Evolutionary conservation across 345 rosid species (phyloP), one percentile per base, ranked within the genome.

Genomic region (Hirschfeldia incana): DNA sequence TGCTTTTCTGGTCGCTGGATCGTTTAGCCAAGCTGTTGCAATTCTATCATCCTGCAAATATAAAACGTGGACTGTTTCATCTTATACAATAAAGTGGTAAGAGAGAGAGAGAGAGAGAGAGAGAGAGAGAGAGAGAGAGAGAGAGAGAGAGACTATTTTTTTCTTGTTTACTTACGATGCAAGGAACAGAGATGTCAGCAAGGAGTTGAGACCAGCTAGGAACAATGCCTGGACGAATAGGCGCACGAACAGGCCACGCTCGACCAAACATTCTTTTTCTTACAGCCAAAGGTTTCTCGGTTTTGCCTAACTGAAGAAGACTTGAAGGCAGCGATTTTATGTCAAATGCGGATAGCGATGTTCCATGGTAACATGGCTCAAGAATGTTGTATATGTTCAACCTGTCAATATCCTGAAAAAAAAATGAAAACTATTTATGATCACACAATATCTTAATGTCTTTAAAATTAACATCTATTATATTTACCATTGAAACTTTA

Each of bases 201-300:
- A 88, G 87, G 67, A 94, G 89, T 75, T 94, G 90, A 10, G 97
- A 90, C 98, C 97, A 94, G 67, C 90, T 90, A 72, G 95, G 97
- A 74, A 94, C 97, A 67, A 84, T 70, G 57, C 97, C 97, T 15
- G 87, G 91, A 82, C 84, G 89, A 16, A 94, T 97, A 60, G 91
- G 89, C 70, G 93, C 95, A 80, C 94, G 78, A 51, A 91, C 63
- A 11, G 98, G 98, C 98, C 97, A 94, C 4, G 98, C 94, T 70
- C 94, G 94, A 65, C 98, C 97, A 78, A 94, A 94, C 92, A 94
- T 88, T 83, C 97, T 88, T 64, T 77, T 89, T 49, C 97, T 85
- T 78, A 92, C 89, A 76, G 92, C 87, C 78, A 92, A 87, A 28
- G 93, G 92, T 81, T 83, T 78, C 65, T 92, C 88, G 4, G 94